phyloP scores from a whole-genome alignment of 768 basidiomycete species.

The Epithele typhae region DNA sequence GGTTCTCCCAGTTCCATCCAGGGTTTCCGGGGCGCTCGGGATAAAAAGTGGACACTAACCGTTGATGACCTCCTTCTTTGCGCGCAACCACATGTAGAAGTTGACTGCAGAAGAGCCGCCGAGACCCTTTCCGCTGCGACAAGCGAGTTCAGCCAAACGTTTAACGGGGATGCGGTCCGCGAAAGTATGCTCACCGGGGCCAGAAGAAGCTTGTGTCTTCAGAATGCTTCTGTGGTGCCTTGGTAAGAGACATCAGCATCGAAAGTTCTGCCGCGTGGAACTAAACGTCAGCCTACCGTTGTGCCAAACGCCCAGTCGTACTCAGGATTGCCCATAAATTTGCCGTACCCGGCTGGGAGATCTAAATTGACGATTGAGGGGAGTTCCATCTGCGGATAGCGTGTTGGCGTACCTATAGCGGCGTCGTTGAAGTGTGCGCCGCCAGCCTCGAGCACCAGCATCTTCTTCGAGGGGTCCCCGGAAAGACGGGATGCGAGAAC shows the following conservation, averaged over 20 bases:
- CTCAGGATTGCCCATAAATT: slow-evolving; percentile 15
- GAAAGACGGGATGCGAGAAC: slow-evolving; percentile 36
- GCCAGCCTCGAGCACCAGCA: slow-evolving; percentile 35
- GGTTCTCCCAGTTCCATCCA: slow-evolving; percentile 24
- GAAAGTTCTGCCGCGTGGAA: too few species aligned
- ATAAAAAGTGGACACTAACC: slow-evolving; percentile 7
- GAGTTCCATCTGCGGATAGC: neutral
- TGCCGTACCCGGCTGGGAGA: slow-evolving; percentile 11
- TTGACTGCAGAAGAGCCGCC: slow-evolving; percentile 25
- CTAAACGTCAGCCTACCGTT: slow-evolving; percentile 9
- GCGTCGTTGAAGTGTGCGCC: slow-evolving; percentile 12
- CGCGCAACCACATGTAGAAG: slow-evolving; percentile 21
- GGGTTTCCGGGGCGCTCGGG: slow-evolving; percentile 23
- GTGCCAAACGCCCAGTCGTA: slow-evolving; percentile 17
- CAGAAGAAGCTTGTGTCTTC: slow-evolving; percentile 7
- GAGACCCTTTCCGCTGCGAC: slow-evolving; percentile 22
- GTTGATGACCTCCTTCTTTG: slow-evolving; percentile 19
- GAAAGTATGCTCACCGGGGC: slow-evolving; percentile 1
- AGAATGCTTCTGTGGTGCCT: slow-evolving; percentile 11
- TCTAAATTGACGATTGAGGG: slow-evolving; percentile 4
- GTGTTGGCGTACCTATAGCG: slow-evolving; percentile 9
- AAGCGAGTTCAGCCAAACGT: neutral
- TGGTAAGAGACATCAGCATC: too few species aligned
- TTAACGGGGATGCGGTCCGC: neutral
- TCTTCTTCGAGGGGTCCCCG: slow-evolving; percentile 31